Evolutionary conservation across 169 alveolate genomes (phyloP).

Genomic region (Neospora caninum): DNA sequence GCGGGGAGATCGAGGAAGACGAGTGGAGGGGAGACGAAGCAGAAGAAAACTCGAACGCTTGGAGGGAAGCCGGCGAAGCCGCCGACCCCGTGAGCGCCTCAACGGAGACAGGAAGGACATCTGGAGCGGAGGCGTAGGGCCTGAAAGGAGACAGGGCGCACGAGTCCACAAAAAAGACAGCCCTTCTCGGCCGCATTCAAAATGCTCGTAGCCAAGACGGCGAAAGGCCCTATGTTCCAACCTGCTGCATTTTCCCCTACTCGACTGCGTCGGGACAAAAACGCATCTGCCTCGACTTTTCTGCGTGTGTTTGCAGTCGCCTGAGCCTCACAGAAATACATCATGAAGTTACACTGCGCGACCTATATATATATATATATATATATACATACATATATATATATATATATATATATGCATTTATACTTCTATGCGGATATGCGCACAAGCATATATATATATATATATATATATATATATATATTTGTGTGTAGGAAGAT

Average conservation of each 20-base stretch:
- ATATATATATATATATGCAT: not conserved
- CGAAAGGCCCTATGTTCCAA: too few species aligned
- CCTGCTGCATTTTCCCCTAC: too few species aligned
- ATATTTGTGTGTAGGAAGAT: too few species aligned
- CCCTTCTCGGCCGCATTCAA: too few species aligned
- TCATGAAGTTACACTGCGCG: too few species aligned
- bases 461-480: too few species aligned
- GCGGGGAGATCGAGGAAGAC: not conserved
- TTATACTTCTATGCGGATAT: not conserved
- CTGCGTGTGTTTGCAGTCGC: too few species aligned
- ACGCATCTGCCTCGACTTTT: too few species aligned
- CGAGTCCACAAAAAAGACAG: not conserved
- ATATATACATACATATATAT: not conserved
- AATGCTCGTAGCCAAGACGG: too few species aligned
- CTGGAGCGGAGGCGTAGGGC: not conserved
- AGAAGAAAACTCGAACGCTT: not conserved
- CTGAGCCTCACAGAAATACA: too few species aligned
- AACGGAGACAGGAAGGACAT: not conserved
- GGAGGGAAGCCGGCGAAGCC: not conserved
- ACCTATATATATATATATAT: too few species aligned
- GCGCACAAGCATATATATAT: not conserved
- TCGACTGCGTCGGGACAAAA: too few species aligned
- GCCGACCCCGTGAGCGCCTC: slow-evolving; percentile 7
- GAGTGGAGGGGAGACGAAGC: not conserved
- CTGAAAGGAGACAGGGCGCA: not conserved